Evolutionary conservation across 2,329 filamentous ascomycete genomes (phyloP).

Genomic region (Colletotrichum simmondsii): DNA sequence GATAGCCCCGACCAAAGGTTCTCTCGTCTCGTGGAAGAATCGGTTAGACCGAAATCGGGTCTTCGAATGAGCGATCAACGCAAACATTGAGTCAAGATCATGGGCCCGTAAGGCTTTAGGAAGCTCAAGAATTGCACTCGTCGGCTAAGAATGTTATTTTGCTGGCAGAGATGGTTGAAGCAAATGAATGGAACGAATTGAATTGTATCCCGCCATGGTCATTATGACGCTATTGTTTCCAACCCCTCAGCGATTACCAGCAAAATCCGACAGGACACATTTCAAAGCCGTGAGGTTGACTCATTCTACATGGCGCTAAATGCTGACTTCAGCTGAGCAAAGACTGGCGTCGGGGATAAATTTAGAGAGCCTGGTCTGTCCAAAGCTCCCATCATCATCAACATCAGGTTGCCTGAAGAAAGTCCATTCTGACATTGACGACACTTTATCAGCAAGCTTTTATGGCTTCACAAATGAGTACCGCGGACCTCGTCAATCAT

Average conservation of each 20-base stretch:
- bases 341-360: too few relatives aligned
- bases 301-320: conserved; percentile 4
- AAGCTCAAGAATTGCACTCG: too few relatives aligned
- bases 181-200: background rate
- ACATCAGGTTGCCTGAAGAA: background rate
- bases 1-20: too few relatives aligned
- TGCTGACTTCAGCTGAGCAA: background rate
- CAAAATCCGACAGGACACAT: background rate
- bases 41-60: too few relatives aligned
- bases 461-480: background rate
- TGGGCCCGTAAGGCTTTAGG: too few relatives aligned
- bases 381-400: background rate
- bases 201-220: too few relatives aligned
- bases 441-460: background rate
- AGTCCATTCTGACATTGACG: background rate
- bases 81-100: too few relatives aligned
- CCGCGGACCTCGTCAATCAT: background rate
- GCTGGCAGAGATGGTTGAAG: background rate
- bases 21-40: too few relatives aligned
- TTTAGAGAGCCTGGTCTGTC: background rate
- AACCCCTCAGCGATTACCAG: background rate
- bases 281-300: background rate
- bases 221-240: background rate
- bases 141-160: too few relatives aligned
- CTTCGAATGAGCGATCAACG: too few relatives aligned